Conservation (phyloP, 768 basidiomycete species). For the Antrodiella citrinella region DNA sequence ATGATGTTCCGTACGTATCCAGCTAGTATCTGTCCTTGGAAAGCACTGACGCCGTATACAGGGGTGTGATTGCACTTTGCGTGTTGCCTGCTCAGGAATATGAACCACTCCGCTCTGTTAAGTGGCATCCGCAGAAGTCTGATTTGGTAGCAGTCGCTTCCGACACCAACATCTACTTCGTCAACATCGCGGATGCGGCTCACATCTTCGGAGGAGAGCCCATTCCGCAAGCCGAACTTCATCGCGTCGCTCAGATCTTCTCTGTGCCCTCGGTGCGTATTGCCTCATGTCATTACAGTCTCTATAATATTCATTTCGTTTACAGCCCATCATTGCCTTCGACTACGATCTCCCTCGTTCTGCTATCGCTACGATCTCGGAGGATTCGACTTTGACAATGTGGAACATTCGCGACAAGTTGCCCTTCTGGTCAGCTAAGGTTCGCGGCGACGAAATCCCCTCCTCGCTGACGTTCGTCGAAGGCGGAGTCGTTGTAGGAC, state of each 20-base stretch:
- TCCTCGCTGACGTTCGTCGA: constrained; percentile 84
- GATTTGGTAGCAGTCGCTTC: constrained; percentile 81
- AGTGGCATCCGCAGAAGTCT: constrained; percentile 81
- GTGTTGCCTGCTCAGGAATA: constrained; percentile 51
- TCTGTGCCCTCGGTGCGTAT: constrained; percentile 58
- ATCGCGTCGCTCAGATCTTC: constrained; percentile 61
- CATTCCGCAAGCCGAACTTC: constrained; percentile 59
- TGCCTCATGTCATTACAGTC: not conserved
- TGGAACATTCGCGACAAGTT: constrained; percentile 77
- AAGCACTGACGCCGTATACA: constrained; percentile 20
- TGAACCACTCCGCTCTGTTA: constrained; percentile 70
- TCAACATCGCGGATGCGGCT: constrained; percentile 61
- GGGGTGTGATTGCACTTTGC: constrained; percentile 62
- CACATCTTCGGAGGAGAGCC: constrained; percentile 56
- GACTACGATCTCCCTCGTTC: constrained; percentile 77
- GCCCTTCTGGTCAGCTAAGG: constrained; percentile 68
- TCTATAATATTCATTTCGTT: not conserved
- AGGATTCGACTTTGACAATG: constrained; percentile 71
- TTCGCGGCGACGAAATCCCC: constrained; percentile 73
- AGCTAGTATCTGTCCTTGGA: constrained; percentile 1
- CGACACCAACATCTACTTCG: constrained; percentile 63
- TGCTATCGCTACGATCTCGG: constrained; percentile 74
- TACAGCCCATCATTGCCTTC: constrained; percentile 74
- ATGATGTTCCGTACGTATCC: constrained; percentile 72
- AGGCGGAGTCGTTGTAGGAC: constrained; percentile 75